phyloP scores from a whole-genome alignment of 495 filamentous ascomycete genomes.

The Hapsidospora chrysogenum region DNA sequence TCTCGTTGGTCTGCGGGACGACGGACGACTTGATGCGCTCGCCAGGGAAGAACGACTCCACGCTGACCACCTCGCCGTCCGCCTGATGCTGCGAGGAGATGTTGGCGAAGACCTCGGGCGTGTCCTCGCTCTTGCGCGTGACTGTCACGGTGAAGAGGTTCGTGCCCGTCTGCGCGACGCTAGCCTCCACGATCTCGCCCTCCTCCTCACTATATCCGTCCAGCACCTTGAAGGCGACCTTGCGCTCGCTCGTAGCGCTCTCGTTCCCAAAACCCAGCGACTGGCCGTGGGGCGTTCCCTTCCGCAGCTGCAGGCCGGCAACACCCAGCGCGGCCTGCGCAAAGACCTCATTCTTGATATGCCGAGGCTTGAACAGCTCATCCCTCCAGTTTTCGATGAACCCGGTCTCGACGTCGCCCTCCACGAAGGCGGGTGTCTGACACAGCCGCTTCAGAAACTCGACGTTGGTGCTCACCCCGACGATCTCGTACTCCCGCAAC shows the following conservation, averaged over 20 bases:
- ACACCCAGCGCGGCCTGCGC: conserved; percentile 72
- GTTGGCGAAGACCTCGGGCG: conserved; percentile 22
- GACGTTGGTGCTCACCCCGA: conserved; percentile 85
- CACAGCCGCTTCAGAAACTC: conserved; percentile 87
- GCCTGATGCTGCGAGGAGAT: conserved; percentile 20
- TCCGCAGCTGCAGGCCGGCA: conserved; percentile 18
- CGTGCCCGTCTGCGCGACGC: conserved; percentile 45
- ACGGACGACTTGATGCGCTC: conserved; percentile 69
- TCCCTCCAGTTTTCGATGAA: conserved; percentile 80
- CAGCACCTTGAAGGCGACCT: conserved; percentile 37
- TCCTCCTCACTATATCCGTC: conserved; percentile 24
- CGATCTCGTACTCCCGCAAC: conserved; percentile 79
- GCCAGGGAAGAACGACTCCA: conserved; percentile 53
- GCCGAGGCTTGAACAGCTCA: conserved; percentile 45
- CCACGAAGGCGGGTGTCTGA: conserved; percentile 61
- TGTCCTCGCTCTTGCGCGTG: conserved; percentile 22
- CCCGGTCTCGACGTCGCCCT: conserved; percentile 84
- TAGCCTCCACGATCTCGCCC: conserved; percentile 33
- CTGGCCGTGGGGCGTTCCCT: conserved; percentile 24
- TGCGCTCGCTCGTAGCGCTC: conserved; percentile 19
- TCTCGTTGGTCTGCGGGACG: conserved; percentile 37
- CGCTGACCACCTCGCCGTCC: conserved; percentile 7
- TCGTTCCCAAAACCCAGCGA: conserved; percentile 36
- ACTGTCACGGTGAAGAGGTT: conserved; percentile 49
- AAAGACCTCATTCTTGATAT: conserved; percentile 46